phyloP scores from a whole-genome alignment of 2,329 filamentous ascomycete species.

The Alternaria infectoria region DNA sequence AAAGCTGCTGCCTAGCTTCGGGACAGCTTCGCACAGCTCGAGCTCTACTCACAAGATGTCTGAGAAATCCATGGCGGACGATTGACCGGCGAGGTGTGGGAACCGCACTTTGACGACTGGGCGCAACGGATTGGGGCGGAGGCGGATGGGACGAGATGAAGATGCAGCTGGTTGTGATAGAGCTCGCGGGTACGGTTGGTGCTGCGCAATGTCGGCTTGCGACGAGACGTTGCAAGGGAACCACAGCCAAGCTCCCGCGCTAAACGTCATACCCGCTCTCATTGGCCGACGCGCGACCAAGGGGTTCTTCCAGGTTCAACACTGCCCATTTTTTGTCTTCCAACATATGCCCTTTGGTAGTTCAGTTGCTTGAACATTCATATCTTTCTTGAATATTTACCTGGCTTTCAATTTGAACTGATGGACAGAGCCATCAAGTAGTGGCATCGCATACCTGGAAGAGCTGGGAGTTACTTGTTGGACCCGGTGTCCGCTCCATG shows the following conservation, averaged over 20 bases:
- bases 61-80: slow-evolving; percentile 78
- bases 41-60: slow-evolving; percentile 78
- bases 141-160: slow-evolving; percentile 8
- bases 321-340: neutral
- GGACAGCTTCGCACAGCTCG: slow-evolving; percentile 18
- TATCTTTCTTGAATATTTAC: neutral
- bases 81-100: slow-evolving; percentile 38
- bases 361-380: neutral
- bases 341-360: neutral
- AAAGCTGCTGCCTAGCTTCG: slow-evolving; percentile 26
- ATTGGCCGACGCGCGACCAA: slow-evolving; percentile 10
- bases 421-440: no score
- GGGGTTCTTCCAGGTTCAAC: neutral
- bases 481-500: accelerated
- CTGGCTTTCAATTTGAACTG: no score
- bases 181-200: slow-evolving; percentile 9
- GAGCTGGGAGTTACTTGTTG: neutral
- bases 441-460: neutral
- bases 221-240: slow-evolving; percentile 13
- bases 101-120: slow-evolving; percentile 41
- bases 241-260: slow-evolving; percentile 10
- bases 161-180: slow-evolving; percentile 5
- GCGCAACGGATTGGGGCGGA: neutral
- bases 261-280: slow-evolving; percentile 17
- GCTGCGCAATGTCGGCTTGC: slow-evolving; percentile 18